A percentile compares a stretch with the other conserved stretches of the same genome.
phyloP scores from a whole-genome alignment of 768 basidiomycete species.

The Mycena kentingensis region DNA sequence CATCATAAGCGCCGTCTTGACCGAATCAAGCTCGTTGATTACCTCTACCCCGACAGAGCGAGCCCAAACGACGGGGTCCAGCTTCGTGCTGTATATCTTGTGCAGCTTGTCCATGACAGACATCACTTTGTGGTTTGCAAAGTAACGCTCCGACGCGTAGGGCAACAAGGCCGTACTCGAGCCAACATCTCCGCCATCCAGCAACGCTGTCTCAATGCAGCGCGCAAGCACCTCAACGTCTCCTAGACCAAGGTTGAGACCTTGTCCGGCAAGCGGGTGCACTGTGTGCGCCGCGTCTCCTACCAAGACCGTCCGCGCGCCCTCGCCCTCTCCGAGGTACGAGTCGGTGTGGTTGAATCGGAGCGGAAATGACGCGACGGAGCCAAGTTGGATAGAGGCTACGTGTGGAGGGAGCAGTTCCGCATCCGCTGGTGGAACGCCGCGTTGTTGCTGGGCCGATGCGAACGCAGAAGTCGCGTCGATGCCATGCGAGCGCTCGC shows the following conservation, averaged over 20 bases:
- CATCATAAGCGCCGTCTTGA: slow-evolving; percentile 86
- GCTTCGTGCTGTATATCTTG: slow-evolving; percentile 75
- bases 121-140: slow-evolving; percentile 85
- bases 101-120: slow-evolving; percentile 87
- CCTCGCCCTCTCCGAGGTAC: slow-evolving; percentile 75
- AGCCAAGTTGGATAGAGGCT: slow-evolving; percentile 64
- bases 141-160: slow-evolving; percentile 81
- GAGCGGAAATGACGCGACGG: slow-evolving; percentile 88
- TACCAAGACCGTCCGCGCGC: slow-evolving; percentile 78
- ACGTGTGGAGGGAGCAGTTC: slow-evolving; percentile 77
- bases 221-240: slow-evolving; percentile 77
- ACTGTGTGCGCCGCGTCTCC: slow-evolving; percentile 96
- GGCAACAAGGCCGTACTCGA: slow-evolving; percentile 72
- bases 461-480: slow-evolving; percentile 65
- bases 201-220: slow-evolving; percentile 59
- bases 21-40: slow-evolving; percentile 79
- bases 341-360: slow-evolving; percentile 82
- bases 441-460: slow-evolving; percentile 39
- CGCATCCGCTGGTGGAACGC: slow-evolving; percentile 63
- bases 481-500: slow-evolving; percentile 72
- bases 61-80: slow-evolving; percentile 77
- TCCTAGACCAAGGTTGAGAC: slow-evolving; percentile 89
- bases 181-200: slow-evolving; percentile 80
- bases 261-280: slow-evolving; percentile 95
- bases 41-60: slow-evolving; percentile 88